These are phyloP conservation scores for Penicillium samsonianum DNA, from an alignment of 495 filamentous ascomycete species.

Conservation along the genomic window DNA sequence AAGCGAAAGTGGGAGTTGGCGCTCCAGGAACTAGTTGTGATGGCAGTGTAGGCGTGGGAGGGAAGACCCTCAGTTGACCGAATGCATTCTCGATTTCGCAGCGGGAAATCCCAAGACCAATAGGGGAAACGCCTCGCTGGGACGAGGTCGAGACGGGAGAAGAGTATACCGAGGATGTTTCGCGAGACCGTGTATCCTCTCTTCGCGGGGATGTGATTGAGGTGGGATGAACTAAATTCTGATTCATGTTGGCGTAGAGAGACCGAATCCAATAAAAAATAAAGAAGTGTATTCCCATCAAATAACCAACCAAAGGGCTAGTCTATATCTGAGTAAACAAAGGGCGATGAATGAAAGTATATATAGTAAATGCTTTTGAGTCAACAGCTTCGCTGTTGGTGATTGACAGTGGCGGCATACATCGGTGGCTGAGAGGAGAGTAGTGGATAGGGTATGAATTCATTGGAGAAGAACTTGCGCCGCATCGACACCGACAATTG, in stretches of 20 bases:
- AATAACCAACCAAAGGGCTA: conserved; percentile 14
- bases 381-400: conserved; percentile 30
- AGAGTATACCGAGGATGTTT: conserved; percentile 22
- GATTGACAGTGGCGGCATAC: conserved; percentile 25
- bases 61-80: conserved; percentile 20
- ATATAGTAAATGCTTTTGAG: conserved; percentile 25
- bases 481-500: conserved; percentile 27
- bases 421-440: conserved; percentile 37
- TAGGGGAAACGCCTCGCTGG: conserved; percentile 15
- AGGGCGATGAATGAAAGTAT: conserved; percentile 21
- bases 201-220: conserved; percentile 14
- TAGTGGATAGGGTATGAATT: conserved; percentile 26
- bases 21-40: conserved; percentile 22
- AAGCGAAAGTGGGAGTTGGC: conserved; percentile 17
- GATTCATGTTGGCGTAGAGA: conserved; percentile 21
- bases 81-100: conserved; percentile 25
- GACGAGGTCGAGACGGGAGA: conserved; percentile 22
- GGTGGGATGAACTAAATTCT: conserved; percentile 6
- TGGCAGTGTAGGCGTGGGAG: conserved; percentile 20
- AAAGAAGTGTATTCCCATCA: conserved; percentile 7
- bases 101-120: conserved; percentile 39
- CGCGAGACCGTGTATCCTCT: conserved; percentile 22
- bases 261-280: neutral
- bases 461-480: conserved; percentile 33
- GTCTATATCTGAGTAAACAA: conserved; percentile 15